These are phyloP conservation scores for Acorus calamus DNA, from an alignment of 106 monocot genomes.

Conservation along the genomic window DNA sequence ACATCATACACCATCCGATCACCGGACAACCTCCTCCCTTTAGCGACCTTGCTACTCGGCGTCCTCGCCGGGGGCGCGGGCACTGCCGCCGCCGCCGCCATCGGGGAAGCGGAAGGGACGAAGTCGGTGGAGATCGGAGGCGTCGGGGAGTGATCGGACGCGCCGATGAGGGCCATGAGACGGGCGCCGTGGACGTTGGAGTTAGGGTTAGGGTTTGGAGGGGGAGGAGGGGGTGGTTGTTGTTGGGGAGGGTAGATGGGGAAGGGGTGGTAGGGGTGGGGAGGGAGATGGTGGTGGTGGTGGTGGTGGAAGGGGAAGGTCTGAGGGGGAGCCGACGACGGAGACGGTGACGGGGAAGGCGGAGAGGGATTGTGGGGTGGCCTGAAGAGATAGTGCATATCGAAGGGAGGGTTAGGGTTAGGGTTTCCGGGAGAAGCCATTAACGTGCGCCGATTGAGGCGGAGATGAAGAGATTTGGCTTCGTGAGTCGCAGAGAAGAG, in stretches of 20 bases:
- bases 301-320: slow-evolving; percentile 8
- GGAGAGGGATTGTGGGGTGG: slow-evolving; percentile 20
- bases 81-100: neutral
- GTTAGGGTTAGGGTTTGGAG: slow-evolving; percentile 24
- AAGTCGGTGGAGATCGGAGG: slow-evolving; percentile 28
- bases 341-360: slow-evolving; percentile 17
- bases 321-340: slow-evolving; percentile 18
- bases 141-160: slow-evolving; percentile 10
- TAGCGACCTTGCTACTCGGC: slow-evolving; percentile 64
- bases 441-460: neutral
- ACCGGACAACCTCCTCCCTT: slow-evolving; percentile 50
- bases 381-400: slow-evolving; percentile 32
- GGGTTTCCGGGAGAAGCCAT: slow-evolving; percentile 69
- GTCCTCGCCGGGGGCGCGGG: slow-evolving; percentile 34
- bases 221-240: slow-evolving; percentile 7
- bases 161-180: slow-evolving; percentile 72
- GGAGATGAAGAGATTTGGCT: neutral
- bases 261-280: slow-evolving; percentile 7
- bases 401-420: slow-evolving; percentile 34
- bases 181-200: slow-evolving; percentile 45
- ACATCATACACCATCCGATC: slow-evolving; percentile 72
- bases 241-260: slow-evolving; percentile 10
- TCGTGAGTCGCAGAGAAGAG: neutral
- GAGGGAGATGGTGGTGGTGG: slow-evolving; percentile 3
- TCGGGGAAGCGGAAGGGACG: slow-evolving; percentile 35